A percentile compares a stretch with the other conserved stretches of the same genome.
These are phyloP conservation scores for Malassezia nana DNA, from an alignment of 1,284 basidiomycete genomes.

Conservation along the genomic window DNA sequence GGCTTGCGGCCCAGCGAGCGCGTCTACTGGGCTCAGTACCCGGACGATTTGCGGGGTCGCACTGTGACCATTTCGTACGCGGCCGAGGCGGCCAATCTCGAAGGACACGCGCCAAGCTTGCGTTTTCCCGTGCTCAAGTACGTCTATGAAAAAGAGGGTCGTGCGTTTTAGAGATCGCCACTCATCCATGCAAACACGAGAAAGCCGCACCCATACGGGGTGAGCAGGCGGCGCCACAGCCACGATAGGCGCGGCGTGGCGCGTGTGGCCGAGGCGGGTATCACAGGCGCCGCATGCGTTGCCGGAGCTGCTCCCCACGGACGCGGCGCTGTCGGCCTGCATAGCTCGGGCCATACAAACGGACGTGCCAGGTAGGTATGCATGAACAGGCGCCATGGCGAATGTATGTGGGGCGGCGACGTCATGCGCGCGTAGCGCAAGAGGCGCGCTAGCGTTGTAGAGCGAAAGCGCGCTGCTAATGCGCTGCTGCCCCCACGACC, in stretches of 20 bases:
- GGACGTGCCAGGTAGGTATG: slow-evolving; percentile 14
- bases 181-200: slow-evolving; percentile 44
- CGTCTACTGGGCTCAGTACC: slow-evolving; percentile 23
- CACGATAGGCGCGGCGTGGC: neutral
- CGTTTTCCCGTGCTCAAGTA: slow-evolving; percentile 35
- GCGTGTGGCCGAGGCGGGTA: neutral
- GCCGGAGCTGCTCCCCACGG: slow-evolving; percentile 15
- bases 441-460: slow-evolving; percentile 3
- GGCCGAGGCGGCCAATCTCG: neutral
- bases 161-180: slow-evolving; percentile 30
- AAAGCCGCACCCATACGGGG: slow-evolving; percentile 44
- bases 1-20: slow-evolving; percentile 28
- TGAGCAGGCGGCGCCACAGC: neutral
- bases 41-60: slow-evolving; percentile 24
- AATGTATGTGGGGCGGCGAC: neutral
- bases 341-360: slow-evolving; percentile 11
- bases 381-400: slow-evolving; percentile 5
- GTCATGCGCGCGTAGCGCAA: slow-evolving; percentile 14
- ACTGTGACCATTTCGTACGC: slow-evolving; percentile 27
- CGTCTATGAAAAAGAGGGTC: slow-evolving; percentile 19
- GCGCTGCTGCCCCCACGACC: no score
- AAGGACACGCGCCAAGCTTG: slow-evolving; percentile 15
- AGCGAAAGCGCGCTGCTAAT: neutral
- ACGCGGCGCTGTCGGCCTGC: slow-evolving; percentile 11
- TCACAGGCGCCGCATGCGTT: neutral